Percentiles rank a stretch among this genome's conserved stretches.
Conservation (phyloP, 73 alveolate species). For the Blepharisma stoltei region DNA sequence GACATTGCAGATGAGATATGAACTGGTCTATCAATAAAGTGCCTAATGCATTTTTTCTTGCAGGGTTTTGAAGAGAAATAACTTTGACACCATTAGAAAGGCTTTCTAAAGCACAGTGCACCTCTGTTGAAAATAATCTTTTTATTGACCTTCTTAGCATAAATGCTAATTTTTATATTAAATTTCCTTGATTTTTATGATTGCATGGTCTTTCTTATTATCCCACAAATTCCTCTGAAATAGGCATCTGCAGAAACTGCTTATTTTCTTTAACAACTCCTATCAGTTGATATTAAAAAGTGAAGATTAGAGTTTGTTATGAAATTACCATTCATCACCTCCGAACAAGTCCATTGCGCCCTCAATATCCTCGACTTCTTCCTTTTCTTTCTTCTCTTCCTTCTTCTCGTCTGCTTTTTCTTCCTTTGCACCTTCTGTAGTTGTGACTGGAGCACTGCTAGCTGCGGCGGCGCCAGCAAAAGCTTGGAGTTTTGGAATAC, state of each 20-base stretch:
- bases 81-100: not conserved
- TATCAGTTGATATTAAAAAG: too few species aligned
- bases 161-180: too few species aligned
- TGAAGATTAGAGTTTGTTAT: too few species aligned
- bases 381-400: conserved; percentile 2
- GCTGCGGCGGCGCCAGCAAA: conserved; percentile 4
- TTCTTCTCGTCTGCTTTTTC: not conserved
- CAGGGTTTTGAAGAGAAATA: conserved; percentile 28
- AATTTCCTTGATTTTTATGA: too few species aligned
- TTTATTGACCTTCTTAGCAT: too few species aligned
- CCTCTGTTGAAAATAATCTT: not conserved
- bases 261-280: too few species aligned
- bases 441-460: not conserved
- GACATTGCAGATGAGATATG: not conserved
- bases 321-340: not conserved
- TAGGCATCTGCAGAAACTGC: too few species aligned
- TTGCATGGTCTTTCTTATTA: too few species aligned
- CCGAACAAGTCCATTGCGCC: conserved; percentile 11
- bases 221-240: too few species aligned
- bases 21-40: not conserved
- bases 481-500: conserved; percentile 2
- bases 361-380: not conserved
- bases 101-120: not conserved
- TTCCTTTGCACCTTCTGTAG: not conserved
- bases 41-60: conserved; percentile 22